These are phyloP conservation scores for Punica granatum DNA, from an alignment of 345 rosid genomes.

Conservation along the genomic window DNA sequence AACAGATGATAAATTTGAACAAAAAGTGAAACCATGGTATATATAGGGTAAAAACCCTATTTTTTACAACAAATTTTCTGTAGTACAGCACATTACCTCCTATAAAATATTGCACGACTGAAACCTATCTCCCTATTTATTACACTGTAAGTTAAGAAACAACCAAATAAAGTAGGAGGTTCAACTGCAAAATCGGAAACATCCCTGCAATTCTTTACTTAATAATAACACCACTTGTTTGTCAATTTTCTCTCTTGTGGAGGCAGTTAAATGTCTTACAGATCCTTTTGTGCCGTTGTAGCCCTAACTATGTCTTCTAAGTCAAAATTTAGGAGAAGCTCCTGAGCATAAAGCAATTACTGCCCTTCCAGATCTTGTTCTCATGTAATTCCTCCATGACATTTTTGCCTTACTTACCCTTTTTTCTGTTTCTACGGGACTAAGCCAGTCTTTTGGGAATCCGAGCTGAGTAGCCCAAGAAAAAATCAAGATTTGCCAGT, in stretches of 20 bases:
- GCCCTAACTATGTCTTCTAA: neutral
- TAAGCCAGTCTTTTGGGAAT: neutral
- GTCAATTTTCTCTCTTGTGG: neutral
- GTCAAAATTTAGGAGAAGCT: neutral
- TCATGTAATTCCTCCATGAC: neutral
- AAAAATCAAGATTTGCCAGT: neutral
- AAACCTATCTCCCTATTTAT: slow-evolving; percentile 1
- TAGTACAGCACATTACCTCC: neutral
- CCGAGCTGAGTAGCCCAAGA: neutral
- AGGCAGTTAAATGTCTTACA: neutral
- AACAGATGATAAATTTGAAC: too few relatives aligned
- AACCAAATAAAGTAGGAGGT: slow-evolving; percentile 6
- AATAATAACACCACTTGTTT: neutral
- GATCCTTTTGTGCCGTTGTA: neutral
- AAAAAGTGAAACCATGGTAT: too few relatives aligned
- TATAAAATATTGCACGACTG: neutral
- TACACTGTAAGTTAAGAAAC: neutral
- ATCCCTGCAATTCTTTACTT: slow-evolving; percentile 9
- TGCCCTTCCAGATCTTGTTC: neutral
- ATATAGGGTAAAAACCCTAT: too few relatives aligned
- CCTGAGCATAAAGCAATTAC: neutral
- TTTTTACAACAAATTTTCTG: too few relatives aligned
- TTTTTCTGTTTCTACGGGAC: neutral
- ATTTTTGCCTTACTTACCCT: neutral
- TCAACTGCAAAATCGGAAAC: slow-evolving; percentile 13